Conservation (phyloP, 1,284 basidiomycete genomes). For the Rhodotorula sp. region DNA sequence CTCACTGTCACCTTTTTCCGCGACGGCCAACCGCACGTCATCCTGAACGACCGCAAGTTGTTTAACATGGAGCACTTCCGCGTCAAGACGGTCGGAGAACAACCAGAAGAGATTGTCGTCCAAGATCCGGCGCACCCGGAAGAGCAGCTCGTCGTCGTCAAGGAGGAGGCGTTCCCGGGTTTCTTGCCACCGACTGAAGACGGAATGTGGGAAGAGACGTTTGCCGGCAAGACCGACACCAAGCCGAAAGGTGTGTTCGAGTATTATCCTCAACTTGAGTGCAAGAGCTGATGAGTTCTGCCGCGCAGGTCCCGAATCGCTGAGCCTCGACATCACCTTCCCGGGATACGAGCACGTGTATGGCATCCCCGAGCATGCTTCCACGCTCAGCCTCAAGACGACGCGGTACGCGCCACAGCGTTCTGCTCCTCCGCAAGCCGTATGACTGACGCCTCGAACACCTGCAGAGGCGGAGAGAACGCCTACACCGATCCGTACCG, state of each 20-base stretch:
- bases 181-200: constrained; percentile 62
- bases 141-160: constrained; percentile 52
- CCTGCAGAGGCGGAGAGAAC: constrained; percentile 52
- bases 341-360: constrained; percentile 85
- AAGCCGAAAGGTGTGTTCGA: constrained; percentile 81
- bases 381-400: constrained; percentile 78
- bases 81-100: constrained; percentile 55
- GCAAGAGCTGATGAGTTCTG: background rate
- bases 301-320: constrained; percentile 77
- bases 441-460: background rate
- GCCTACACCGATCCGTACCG: constrained; percentile 88
- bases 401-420: constrained; percentile 60
- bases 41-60: constrained; percentile 83
- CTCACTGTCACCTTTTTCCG: constrained; percentile 69
- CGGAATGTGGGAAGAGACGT: constrained; percentile 85
- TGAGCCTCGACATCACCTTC: constrained; percentile 90
- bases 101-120: constrained; percentile 44
- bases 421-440: background rate
- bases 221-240: constrained; percentile 77
- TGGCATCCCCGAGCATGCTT: constrained; percentile 96
- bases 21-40: constrained; percentile 71
- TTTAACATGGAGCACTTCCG: constrained; percentile 98
- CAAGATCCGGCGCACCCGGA: constrained; percentile 45
- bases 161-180: constrained; percentile 53
- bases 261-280: rapidly evolving